phyloP scores from a whole-genome alignment of 805 yeast genomes.

The Vanderwaltozyma polyspora region DNA sequence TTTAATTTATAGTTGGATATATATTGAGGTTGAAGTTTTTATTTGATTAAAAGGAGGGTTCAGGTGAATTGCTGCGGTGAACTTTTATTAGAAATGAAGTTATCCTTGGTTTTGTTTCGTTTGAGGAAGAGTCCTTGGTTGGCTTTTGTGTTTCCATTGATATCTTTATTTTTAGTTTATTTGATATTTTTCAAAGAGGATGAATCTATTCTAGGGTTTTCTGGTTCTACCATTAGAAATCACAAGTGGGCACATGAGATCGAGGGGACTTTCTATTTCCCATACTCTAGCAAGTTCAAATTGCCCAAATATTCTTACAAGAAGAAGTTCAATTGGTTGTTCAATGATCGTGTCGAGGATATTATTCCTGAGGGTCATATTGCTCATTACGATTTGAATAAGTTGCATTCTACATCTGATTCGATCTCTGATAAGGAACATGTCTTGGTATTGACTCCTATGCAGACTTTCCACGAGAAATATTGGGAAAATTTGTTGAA shows the following conservation, averaged over 20 bases:
- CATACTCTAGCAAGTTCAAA: conserved; percentile 24
- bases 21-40: not conserved
- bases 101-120: conserved; percentile 3
- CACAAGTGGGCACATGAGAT: conserved; percentile 29
- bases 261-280: conserved; percentile 27
- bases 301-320: conserved; percentile 39
- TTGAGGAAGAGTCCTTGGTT: conserved; percentile 21
- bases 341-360: conserved; percentile 42
- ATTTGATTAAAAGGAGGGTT: not conserved
- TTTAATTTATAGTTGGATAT: no score
- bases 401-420: conserved; percentile 56
- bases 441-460: conserved; percentile 79
- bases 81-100: conserved; percentile 1
- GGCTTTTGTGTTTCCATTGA: conserved; percentile 16
- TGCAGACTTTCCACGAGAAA: conserved; percentile 72
- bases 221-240: conserved; percentile 14
- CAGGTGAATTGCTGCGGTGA: no score
- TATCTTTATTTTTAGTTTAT: conserved; percentile 12
- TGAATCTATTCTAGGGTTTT: conserved; percentile 17
- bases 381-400: conserved; percentile 75
- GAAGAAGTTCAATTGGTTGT: conserved; percentile 29
- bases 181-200: conserved; percentile 14
- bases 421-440: conserved; percentile 71
- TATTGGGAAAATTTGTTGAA: conserved; percentile 80
- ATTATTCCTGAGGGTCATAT: conserved; percentile 61